These are phyloP conservation scores for Suillus subalutaceus DNA, from an alignment of 768 basidiomycete genomes.

Conservation along the genomic window DNA sequence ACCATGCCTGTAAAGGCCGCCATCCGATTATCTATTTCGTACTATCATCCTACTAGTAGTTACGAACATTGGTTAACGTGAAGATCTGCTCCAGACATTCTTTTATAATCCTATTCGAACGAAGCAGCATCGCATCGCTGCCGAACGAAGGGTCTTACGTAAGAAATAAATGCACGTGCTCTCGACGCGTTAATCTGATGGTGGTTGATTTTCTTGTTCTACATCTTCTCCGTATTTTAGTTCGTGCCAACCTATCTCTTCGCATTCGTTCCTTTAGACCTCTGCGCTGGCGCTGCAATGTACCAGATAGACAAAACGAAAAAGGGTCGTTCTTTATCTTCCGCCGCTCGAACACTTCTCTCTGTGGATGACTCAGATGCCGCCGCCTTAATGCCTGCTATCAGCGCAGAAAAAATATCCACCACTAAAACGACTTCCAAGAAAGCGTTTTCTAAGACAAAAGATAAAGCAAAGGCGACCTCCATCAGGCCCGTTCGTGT, in stretches of 20 bases:
- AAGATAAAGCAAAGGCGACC: constrained; percentile 6
- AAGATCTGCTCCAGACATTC: no score
- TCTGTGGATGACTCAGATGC: constrained; percentile 27
- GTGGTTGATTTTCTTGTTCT: constrained; percentile 20
- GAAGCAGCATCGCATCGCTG: no score
- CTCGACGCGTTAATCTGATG: constrained; percentile 20
- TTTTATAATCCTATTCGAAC: no score
- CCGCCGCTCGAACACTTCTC: constrained; percentile 12
- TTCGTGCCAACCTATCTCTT: constrained; percentile 16
- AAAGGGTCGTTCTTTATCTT: constrained; percentile 1
- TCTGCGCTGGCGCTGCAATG: constrained; percentile 26
- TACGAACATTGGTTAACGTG: no score
- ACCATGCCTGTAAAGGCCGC: no score
- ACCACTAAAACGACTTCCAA: not conserved
- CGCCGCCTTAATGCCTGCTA: constrained; percentile 14
- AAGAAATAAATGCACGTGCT: constrained; percentile 32
- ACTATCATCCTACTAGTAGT: no score
- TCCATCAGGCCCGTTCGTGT: not conserved
- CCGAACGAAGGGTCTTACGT: not conserved
- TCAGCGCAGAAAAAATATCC: not conserved
- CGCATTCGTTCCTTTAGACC: constrained; percentile 23
- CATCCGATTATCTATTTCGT: no score
- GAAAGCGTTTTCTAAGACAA: not conserved
- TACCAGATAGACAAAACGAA: constrained; percentile 23
- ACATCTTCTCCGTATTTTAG: constrained; percentile 5